These are phyloP conservation scores for Sechiopsis laciniata DNA, from an alignment of 306 rosid genomes.

Conservation along the genomic window DNA sequence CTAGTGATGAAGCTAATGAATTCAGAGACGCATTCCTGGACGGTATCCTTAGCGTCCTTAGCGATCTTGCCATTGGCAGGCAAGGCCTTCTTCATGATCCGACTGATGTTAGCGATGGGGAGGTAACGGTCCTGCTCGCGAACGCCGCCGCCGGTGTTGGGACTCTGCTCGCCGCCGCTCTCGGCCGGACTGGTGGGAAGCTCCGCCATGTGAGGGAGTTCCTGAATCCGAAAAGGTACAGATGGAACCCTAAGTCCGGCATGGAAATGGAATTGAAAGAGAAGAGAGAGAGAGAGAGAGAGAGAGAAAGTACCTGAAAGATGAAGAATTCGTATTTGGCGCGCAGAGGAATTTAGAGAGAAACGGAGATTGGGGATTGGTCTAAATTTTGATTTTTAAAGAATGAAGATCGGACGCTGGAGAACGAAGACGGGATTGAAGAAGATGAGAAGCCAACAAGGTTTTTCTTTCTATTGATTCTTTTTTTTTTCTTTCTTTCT, in stretches of 20 bases:
- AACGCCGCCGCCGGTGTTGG: conserved; percentile 37
- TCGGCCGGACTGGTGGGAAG: conserved; percentile 68
- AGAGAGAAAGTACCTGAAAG: not conserved
- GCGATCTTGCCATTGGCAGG: conserved; percentile 86
- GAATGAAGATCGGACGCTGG: conserved; percentile 43
- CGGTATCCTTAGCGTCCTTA: conserved; percentile 79
- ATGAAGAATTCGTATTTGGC: conserved; percentile 38
- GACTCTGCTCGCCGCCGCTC: conserved; percentile 83
- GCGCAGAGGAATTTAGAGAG: conserved; percentile 24
- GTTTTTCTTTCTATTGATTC: not conserved
- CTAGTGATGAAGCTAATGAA: conserved; percentile 89
- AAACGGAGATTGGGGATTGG: conserved; percentile 18
- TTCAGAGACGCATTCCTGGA: conserved; percentile 86
- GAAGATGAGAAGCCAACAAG: not conserved
- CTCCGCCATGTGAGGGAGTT: conserved; percentile 53
- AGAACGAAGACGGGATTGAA: conserved; percentile 24
- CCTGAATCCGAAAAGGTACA: conserved; percentile 20
- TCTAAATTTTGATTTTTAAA: not conserved
- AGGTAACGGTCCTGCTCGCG: conserved; percentile 75
- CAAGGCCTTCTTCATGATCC: conserved; percentile 87
- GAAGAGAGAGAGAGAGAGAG: not conserved
- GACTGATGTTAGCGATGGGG: conserved; percentile 86
- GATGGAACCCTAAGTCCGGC: not conserved
- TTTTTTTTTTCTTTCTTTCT: too few relatives aligned
- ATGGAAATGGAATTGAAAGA: not conserved